These are phyloP conservation scores for Mycosarcoma maydis DNA, from an alignment of 1,284 basidiomycete genomes.

Conservation along the genomic window DNA sequence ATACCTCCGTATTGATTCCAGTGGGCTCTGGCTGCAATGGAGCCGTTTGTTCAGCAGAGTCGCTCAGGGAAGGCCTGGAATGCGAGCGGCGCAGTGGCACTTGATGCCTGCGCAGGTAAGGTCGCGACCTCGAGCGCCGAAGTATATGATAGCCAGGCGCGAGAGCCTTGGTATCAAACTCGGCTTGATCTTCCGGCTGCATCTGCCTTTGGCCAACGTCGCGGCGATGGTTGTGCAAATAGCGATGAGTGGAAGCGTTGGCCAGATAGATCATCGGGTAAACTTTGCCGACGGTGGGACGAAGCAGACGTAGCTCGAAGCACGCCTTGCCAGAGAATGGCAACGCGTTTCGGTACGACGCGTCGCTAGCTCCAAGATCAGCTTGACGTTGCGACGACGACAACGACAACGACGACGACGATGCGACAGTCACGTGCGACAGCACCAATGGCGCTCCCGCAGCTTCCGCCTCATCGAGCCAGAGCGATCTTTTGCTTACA, in stretches of 20 bases:
- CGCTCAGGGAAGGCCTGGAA: conserved; percentile 36
- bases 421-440: no score
- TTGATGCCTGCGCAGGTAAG: conserved; percentile 28
- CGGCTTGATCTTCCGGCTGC: not conserved
- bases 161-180: not conserved
- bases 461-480: conserved; percentile 16
- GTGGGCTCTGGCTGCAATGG: conserved; percentile 2
- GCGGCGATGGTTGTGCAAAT: conserved; percentile 20
- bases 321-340: conserved; percentile 49
- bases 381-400: conserved; percentile 5
- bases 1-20: conserved; percentile 14
- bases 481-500: conserved; percentile 46
- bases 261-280: conserved; percentile 40
- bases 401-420: no score
- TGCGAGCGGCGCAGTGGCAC: conserved; percentile 36
- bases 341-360: conserved; percentile 12
- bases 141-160: conserved; percentile 24
- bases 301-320: conserved; percentile 52
- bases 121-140: conserved; percentile 40
- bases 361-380: not conserved
- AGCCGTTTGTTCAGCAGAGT: conserved; percentile 15
- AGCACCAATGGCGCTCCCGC: no score
- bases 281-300: conserved; percentile 28
- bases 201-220: not conserved
- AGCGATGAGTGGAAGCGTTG: conserved; percentile 48